phyloP scores from a whole-genome alignment of 2,329 filamentous ascomycete species.

The Orbilia oligospora region DNA sequence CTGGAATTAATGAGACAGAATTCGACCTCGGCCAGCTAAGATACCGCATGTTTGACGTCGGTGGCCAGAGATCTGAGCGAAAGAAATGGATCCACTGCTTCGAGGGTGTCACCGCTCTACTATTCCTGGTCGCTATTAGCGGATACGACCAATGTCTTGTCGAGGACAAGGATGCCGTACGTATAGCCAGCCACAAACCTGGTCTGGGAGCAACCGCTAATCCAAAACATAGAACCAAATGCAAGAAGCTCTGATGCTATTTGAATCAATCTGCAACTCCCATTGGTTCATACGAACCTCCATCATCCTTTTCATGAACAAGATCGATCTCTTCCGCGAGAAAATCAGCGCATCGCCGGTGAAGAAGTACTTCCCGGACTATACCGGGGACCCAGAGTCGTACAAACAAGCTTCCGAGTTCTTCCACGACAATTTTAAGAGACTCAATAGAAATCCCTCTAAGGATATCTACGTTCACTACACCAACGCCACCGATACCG shows the following conservation, averaged over 20 bases:
- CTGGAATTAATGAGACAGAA: slow-evolving; percentile 93
- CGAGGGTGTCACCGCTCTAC: slow-evolving; percentile 89
- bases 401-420: slow-evolving; percentile 83
- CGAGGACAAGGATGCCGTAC: slow-evolving; percentile 94
- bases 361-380: slow-evolving; percentile 82
- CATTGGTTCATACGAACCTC: slow-evolving; percentile 88
- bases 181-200: slow-evolving; percentile 66
- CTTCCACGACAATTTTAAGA: slow-evolving; percentile 84
- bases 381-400: slow-evolving; percentile 79
- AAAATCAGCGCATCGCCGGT: slow-evolving; percentile 80
- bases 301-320: slow-evolving; percentile 87
- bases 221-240: slow-evolving; percentile 80
- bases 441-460: slow-evolving; percentile 76
- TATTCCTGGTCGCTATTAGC: slow-evolving; percentile 95
- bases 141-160: slow-evolving; percentile 97
- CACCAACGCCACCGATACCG: slow-evolving; percentile 76
- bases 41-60: slow-evolving; percentile 97
- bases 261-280: slow-evolving; percentile 87
- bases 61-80: slow-evolving; percentile 89
- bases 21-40: slow-evolving; percentile 93
- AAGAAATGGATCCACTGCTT: slow-evolving; percentile 99
- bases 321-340: slow-evolving; percentile 86
- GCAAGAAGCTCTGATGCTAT: slow-evolving; percentile 89
- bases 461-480: slow-evolving; percentile 75
- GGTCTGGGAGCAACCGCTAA: not conserved